Percentiles rank a stretch among this genome's conserved stretches.
These are phyloP conservation scores for Coprinopsis strossmayeri DNA, from an alignment of 768 basidiomycete genomes.

Conservation along the genomic window DNA sequence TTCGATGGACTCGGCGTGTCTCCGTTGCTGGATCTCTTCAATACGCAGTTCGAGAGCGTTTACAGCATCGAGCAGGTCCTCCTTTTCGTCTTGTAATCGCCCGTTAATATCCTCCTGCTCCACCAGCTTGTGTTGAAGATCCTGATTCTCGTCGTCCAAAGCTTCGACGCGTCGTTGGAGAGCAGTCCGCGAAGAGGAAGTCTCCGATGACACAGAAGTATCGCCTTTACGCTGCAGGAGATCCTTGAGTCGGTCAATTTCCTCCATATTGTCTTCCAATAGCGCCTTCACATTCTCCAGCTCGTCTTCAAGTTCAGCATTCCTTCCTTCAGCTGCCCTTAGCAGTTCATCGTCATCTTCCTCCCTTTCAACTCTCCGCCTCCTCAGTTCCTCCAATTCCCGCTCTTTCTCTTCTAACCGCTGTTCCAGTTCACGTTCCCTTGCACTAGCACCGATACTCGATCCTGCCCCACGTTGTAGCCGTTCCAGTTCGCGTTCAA, in stretches of 20 bases:
- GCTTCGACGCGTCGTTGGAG: constrained; percentile 44
- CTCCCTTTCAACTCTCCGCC: constrained; percentile 33
- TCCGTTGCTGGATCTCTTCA: constrained; percentile 56
- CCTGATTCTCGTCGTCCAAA: constrained; percentile 57
- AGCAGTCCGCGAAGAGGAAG: neutral
- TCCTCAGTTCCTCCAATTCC: constrained; percentile 71
- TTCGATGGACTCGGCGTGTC: constrained; percentile 59
- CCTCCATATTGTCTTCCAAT: constrained; percentile 78
- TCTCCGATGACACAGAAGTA: constrained; percentile 28
- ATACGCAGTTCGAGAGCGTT: constrained; percentile 59
- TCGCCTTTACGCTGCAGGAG: constrained; percentile 47
- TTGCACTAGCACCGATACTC: constrained; percentile 26
- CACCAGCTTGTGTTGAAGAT: constrained; percentile 49
- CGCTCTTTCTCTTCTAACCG: constrained; percentile 69
- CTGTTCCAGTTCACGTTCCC: constrained; percentile 73
- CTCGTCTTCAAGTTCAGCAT: constrained; percentile 67
- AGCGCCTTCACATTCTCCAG: constrained; percentile 63
- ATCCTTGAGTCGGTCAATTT: constrained; percentile 68
- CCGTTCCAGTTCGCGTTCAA: constrained; percentile 73
- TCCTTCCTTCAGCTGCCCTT: constrained; percentile 51
- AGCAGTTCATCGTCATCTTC: constrained; percentile 49
- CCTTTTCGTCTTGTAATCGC: constrained; percentile 64
- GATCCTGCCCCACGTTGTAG: constrained; percentile 46
- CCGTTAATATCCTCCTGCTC: constrained; percentile 51
- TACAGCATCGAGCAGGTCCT: constrained; percentile 60